These are phyloP conservation scores for Xylaria sp. DNA, from an alignment of 2,329 filamentous ascomycete genomes.

Conservation along the genomic window DNA sequence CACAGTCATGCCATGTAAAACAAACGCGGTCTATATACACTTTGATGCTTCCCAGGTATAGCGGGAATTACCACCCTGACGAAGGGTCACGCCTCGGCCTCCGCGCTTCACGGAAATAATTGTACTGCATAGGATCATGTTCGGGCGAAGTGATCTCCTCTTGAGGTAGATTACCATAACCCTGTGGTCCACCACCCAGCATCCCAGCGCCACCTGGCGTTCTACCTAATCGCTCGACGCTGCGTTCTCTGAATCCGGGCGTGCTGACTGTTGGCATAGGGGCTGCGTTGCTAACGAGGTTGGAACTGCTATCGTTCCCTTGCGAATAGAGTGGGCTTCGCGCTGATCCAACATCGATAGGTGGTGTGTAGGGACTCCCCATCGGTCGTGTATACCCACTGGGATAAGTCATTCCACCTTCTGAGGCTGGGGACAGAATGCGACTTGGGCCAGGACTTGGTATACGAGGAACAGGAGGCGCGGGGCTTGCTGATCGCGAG, in stretches of 20 bases:
- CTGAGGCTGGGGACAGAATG: constrained; percentile 33
- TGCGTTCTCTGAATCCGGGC: constrained; percentile 43
- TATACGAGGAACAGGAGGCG: constrained; percentile 37
- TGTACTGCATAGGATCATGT: constrained; percentile 57
- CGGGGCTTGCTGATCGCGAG: constrained; percentile 59
- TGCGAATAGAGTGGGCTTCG: constrained; percentile 57
- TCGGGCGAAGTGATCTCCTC: constrained; percentile 45
- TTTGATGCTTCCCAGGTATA: not conserved
- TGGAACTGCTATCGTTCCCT: constrained; percentile 59
- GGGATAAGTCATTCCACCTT: constrained; percentile 37
- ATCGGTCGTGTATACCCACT: constrained; percentile 35
- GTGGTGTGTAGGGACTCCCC: constrained; percentile 36
- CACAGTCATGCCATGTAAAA: constrained; percentile 13
- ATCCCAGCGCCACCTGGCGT: constrained; percentile 49
- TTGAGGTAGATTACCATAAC: constrained; percentile 66
- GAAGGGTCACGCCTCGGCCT: constrained; percentile 25
- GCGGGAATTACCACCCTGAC: constrained; percentile 23
- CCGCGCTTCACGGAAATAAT: constrained; percentile 58
- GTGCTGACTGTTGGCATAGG: constrained; percentile 52
- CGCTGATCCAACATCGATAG: constrained; percentile 40
- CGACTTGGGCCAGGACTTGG: constrained; percentile 38
- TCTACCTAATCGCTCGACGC: constrained; percentile 39
- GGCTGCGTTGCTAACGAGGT: constrained; percentile 59
- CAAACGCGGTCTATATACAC: constrained; percentile 21
- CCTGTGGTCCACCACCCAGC: constrained; percentile 62